phyloP scores from a whole-genome alignment of 768 basidiomycete species.

The Boletellus sp. region DNA sequence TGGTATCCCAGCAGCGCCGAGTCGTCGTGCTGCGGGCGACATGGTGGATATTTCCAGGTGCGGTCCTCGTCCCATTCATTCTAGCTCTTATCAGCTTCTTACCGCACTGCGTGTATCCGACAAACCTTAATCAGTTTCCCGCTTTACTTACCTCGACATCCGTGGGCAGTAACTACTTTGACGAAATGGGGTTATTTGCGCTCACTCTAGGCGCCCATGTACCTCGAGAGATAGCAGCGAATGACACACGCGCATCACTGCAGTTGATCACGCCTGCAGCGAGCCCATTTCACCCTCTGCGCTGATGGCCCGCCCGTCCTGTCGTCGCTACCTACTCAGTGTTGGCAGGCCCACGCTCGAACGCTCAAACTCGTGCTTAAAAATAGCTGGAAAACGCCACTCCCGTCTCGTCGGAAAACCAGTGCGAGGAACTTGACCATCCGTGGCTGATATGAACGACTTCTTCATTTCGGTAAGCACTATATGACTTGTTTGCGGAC shows the following conservation, averaged over 20 bases:
- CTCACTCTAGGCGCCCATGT: constrained; percentile 20
- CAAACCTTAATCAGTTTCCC: constrained; percentile 24
- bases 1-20: no score
- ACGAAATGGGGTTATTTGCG: constrained; percentile 26
- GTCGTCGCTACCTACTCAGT: no score
- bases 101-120: constrained; percentile 15
- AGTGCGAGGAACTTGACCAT: not conserved
- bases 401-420: not conserved
- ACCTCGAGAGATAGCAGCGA: constrained; percentile 21
- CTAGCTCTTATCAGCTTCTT: constrained; percentile 17
- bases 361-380: not conserved
- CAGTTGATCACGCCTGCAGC: not conserved
- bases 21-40: not conserved
- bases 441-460: no score
- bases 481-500: no score
- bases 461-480: constrained; percentile 11
- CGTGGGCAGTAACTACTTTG: constrained; percentile 10
- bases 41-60: no score
- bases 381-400: not conserved
- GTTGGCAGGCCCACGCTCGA: not conserved
- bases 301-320: no score
- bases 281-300: no score
- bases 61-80: no score
- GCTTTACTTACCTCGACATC: constrained; percentile 19
- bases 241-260: constrained; percentile 20